Evolutionary conservation across 352 stramenopile species (phyloP), one percentile per base, ranked within the genome.

Genomic region (Thalassiosira livingstoniorum): DNA sequence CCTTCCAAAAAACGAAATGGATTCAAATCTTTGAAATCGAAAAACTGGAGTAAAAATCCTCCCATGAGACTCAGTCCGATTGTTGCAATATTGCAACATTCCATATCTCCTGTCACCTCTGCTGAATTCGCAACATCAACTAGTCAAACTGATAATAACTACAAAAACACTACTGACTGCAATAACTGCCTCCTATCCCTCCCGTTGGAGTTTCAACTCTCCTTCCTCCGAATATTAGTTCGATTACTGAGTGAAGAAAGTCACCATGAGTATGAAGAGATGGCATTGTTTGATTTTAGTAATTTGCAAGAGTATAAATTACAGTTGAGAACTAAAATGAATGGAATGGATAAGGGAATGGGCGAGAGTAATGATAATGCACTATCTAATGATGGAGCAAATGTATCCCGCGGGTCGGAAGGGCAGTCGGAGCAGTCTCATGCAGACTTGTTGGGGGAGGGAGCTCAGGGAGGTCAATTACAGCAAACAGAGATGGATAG

Each of bases 171-270:
- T n/a, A n/a, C n/a, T n/a, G n/a, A n/a, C n/a, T n/a, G n/a, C n/a
- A n/a, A n/a, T n/a, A n/a, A 23, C 27, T 81, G 75, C 51, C 54
- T 87, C 11, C 13, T 82, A 4, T 65, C 55, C 42, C 75, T 92
- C 0, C 83, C 83, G 0, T 23, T 82, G 25, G 39, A 86, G 45
- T 91, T 93, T 81, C 70, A 79, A 57, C 37, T 87, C 23, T 65
- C 81, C 2, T 88, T 94, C 47, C 82, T 92, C 43, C 61, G 89
- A 23, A 89, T 94, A 45, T 62, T 95, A 32, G 64, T 86, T 3
- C 71, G 91, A 82, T 71, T 93, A 27, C 23, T 95, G 23, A 88
- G 77, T 13, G 69, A 79, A 37, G 84, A 91, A 54, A 75, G 43
- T 0, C 85, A 94, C 73, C 68, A 80, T 15, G 75, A 92, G 54